Base-by-base conservation (phyloP, 805 yeast species). In the Ogataea methanolica region DNA sequence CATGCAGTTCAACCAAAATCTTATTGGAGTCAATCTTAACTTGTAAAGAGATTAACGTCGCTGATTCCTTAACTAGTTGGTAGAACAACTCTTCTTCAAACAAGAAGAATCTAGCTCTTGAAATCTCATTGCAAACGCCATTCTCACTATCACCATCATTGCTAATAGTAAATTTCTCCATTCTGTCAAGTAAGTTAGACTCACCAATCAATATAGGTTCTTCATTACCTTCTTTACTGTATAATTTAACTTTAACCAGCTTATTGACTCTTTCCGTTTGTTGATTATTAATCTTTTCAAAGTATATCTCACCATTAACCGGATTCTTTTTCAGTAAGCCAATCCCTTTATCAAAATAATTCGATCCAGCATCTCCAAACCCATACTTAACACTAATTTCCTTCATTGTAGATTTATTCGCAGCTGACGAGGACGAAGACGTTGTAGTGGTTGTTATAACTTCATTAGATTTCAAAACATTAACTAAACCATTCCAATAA, bases 41-140 rank as follows among this genome's bases (percentile, higher is more conserved):
- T 46, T 85, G 83, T 54, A 82, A 80, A 17, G 89, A 79, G 9
- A 83, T 75, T 48, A 92, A 69, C 6, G 73, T 62, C 31, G 83
- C 75, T 1, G 96, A 88, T 65, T 92, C 99, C 52, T 82, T 79
- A 22, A 83, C 74, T 46, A 92, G 66, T 56, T 84, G 90, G 63
- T 79, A 80, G 69, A 88, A 88, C 46, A 92, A 71, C 63, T 92
- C 98, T 59, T 88, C 94, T 60, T 92, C 98, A 68, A 92, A 92
- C 7, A 91, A 71, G 49, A 80, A 78, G 52, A 77, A 82, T 41
- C 97, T 74, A 0, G 95, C 90, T 43, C 69, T 78, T 35, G 77
- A 74, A 26, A 92, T 79, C 56, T 79, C 83, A 22, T 75, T 76
- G 42, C 54, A 49, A 14, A 52, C 53, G 3, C 51, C 49, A 2